Evolutionary conservation across 192 early-diverging fungal genomes (phyloP).

Genomic region (Helicostylum pulchrum): DNA sequence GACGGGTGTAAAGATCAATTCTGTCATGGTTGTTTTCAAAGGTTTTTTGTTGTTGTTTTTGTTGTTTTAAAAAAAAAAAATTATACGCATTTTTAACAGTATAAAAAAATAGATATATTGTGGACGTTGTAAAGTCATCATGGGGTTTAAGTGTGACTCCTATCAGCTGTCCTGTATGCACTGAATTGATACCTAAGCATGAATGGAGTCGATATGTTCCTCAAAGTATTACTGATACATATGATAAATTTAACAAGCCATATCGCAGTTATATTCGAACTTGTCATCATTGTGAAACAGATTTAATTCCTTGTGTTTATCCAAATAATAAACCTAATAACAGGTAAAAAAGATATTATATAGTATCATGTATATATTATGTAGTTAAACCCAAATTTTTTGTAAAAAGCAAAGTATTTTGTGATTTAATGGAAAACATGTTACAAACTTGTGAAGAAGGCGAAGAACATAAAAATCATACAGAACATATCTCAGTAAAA

Average conservation of each 20-base stretch:
- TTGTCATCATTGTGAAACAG: slow-evolving; percentile 48
- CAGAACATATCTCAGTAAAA: neutral
- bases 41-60: slow-evolving; percentile 1
- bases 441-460: neutral
- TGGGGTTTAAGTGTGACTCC: slow-evolving; percentile 57
- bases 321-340: neutral
- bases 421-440: slow-evolving; percentile 2
- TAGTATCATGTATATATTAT: neutral
- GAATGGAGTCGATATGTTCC: slow-evolving; percentile 60
- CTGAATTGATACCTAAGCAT: slow-evolving; percentile 40
- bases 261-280: slow-evolving; percentile 50
- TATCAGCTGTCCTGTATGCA: slow-evolving; percentile 59
- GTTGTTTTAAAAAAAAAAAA: neutral
- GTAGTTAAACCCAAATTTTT: neutral
- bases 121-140: slow-evolving; percentile 53
- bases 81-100: neutral
- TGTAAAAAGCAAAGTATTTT: slow-evolving; percentile 1
- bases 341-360: neutral
- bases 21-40: slow-evolving; percentile 44
- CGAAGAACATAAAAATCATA: slow-evolving; percentile 13
- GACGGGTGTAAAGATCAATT: slow-evolving; percentile 56
- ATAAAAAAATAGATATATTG: slow-evolving; percentile 40
- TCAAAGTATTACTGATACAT: slow-evolving; percentile 37
- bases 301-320: slow-evolving; percentile 37
- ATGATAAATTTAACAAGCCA: slow-evolving; percentile 53